A percentile compares a stretch with the other conserved stretches of the same genome.
Evolutionary conservation across 2,329 filamentous ascomycete genomes (phyloP).

Genomic region (Fusarium tjaetaba): DNA sequence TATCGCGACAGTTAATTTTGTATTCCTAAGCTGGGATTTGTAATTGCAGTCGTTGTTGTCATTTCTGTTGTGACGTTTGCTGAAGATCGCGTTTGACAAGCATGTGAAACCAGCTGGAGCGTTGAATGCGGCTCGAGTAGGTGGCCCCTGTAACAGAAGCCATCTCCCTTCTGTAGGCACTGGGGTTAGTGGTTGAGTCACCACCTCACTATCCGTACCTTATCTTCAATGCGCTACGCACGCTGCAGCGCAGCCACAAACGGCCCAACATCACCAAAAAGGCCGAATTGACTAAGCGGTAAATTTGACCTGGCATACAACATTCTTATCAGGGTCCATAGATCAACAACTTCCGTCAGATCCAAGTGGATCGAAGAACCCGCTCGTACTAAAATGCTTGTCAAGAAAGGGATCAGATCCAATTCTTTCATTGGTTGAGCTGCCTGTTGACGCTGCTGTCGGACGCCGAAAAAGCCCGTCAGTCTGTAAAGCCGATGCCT

Average conservation of each 20-base stretch:
- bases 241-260: not conserved
- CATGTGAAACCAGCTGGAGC: not conserved
- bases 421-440: not conserved
- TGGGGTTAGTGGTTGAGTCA: not conserved
- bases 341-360: not conserved
- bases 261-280: not conserved
- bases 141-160: not conserved
- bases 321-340: not conserved
- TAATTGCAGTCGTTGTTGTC: not conserved
- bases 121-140: not conserved
- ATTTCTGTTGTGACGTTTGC: not conserved
- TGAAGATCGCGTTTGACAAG: not conserved
- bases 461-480: constrained; percentile 14
- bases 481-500: not conserved
- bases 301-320: not conserved
- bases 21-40: not conserved
- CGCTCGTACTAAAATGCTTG: not conserved
- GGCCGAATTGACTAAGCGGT: constrained; percentile 9
- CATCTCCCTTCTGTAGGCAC: not conserved
- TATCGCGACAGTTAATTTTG: too few species aligned
- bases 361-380: not conserved
- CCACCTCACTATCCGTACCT: not conserved
- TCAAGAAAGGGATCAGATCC: not conserved
- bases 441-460: not conserved
- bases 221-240: not conserved